Base-by-base conservation (phyloP, 2,329 filamentous ascomycete genomes). In the Aspergillus novofumigatus region DNA sequence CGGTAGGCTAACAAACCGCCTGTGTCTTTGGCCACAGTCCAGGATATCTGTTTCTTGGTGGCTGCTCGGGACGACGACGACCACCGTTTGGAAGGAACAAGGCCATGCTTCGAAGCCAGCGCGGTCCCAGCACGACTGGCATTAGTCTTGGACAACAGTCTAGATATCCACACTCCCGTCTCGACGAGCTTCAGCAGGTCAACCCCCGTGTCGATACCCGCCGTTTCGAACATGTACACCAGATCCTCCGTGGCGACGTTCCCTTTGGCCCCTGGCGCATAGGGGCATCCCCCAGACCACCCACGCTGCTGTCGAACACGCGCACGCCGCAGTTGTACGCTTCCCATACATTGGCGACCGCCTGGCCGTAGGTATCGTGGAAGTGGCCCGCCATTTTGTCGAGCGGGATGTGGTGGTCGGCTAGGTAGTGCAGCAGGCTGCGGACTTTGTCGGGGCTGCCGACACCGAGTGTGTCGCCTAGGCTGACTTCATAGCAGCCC, bases 381-480 rank as follows among this genome's bases (percentile, higher is more conserved):
- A 95, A 93, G 73, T 96, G 91, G 77, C 92, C 86, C 0, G 90
- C 90, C 10, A 95, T 75, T 65, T 90, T 87, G 65, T 86, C 84
- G 54, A 81, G 82, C 21, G 87, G 81, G 20, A 95, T 81, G 0
- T 87, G 88, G 26, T 70, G 61, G 2, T 62, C 48, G 0, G 65
- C 54, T 3, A 78, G 65, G 48, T 72, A 70, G 3, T 57, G 52
- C 8, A 78, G 50, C 2, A 78, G 62, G 5, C 55, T 60, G 21
- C 62, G 65, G 1, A 74, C 72, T 21, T 71, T 65, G 11, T 56
- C 64, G 48, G 69, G 68, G 52, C 90, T 95, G 32, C 92, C 92
- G 83, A 95, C 92, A 20, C 92, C 92, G 0, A 92, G 93, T 0
- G 92, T 97, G 69, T 96, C 92, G 6, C 91, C 92, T 0, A 96